Base-by-base conservation (phyloP, 306 rosid genomes). In the Castanea sativa region DNA sequence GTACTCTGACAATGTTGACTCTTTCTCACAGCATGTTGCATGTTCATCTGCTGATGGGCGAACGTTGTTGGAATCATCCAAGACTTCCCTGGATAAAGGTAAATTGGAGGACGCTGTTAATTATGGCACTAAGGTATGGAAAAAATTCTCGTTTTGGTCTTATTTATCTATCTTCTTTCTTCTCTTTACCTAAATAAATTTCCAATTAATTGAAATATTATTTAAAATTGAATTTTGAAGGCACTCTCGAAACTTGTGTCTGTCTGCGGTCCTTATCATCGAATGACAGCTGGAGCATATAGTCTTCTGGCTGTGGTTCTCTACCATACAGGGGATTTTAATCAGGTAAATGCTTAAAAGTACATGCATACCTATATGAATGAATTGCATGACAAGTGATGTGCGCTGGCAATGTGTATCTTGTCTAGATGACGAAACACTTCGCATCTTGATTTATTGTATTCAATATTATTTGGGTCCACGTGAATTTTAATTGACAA, bases 1-100 rank as follows among this genome's bases (percentile, higher is more conserved):
- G 33, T 83, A 45, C 77, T 27, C 84, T 78, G 64, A 72, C 59
- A 75, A 79, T 68, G 58, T 52, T 68, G 45, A 79, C 57, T 75
- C 72, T 58, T 79, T 77, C 16, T 60, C 70, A 19, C 88, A 95
- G 99, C 99, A 95, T 71, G 98, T 92, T 80, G 97, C 97, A 68
- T 95, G 99, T 80, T 95, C 99, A 63, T 95, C 99, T 71, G 99
- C 99, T 51, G 99, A 95, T 85, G 99, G 99, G 16, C 97, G 99
- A 38, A 90, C 99, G 41, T 80, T 95, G 74, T 82, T 95, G 89
- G 99, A 95, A 86, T 95, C 98, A 69, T 95, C 99, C 19, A 95
- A 95, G 80, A 95, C 99, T 79, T 92, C 97, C 74, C 81, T 95
- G 89, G 99, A 95, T 61, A 95, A 95, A 86, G 99, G 99, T 67